phyloP scores from a whole-genome alignment of 2,329 filamentous ascomycete genomes.

The Penicillium thymicola region DNA sequence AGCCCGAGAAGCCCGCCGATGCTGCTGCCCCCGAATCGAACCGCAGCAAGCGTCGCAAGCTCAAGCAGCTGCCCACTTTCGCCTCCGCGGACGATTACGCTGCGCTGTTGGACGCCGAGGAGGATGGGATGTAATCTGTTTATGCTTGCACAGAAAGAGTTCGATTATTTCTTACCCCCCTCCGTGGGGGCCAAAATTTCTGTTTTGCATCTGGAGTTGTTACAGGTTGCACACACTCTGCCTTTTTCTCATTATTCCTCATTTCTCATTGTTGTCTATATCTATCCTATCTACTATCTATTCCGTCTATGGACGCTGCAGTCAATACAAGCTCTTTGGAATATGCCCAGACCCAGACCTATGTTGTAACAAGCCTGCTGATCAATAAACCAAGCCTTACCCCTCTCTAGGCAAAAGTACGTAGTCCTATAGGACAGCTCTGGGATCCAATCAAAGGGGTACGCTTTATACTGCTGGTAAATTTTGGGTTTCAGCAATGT shows the following conservation, averaged over 20 bases:
- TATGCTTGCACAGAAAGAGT: constrained; percentile 1
- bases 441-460: background rate
- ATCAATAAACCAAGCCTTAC: background rate
- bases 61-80: constrained; percentile 88
- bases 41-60: constrained; percentile 69
- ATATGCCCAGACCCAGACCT: background rate
- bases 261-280: constrained; percentile 1
- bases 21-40: constrained; percentile 43
- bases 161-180: background rate
- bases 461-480: background rate
- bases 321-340: background rate
- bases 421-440: background rate
- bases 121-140: constrained; percentile 44
- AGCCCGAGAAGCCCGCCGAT: constrained; percentile 41
- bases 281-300: background rate
- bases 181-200: background rate
- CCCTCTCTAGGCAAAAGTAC: background rate
- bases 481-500: background rate
- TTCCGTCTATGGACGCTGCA: background rate
- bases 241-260: background rate
- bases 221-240: background rate
- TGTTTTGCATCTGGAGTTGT: constrained; percentile 8
- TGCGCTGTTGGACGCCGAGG: constrained; percentile 71
- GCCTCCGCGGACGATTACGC: constrained; percentile 93
- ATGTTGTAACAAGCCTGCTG: background rate